Percentiles rank a stretch among this genome's conserved stretches.
Evolutionary conservation across 2,329 filamentous ascomycete genomes (phyloP).

Genomic region (Scytalidium sp.): DNA sequence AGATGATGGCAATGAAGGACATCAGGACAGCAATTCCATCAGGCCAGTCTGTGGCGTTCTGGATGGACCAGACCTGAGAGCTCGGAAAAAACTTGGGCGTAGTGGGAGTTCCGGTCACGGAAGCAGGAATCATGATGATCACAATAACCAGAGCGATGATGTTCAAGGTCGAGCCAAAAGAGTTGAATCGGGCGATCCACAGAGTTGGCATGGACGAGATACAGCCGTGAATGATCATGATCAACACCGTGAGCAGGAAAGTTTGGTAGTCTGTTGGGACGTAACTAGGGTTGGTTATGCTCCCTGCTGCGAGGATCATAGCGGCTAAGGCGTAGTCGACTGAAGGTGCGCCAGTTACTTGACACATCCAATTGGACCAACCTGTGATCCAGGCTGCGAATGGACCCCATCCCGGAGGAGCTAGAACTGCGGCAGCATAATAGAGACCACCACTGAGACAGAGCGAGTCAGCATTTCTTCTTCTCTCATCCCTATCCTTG

Average conservation of each 20-base stretch:
- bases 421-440: constrained; percentile 70
- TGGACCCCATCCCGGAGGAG: constrained; percentile 62
- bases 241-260: constrained; percentile 62
- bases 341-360: constrained; percentile 63
- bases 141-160: constrained; percentile 63
- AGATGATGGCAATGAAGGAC: constrained; percentile 69
- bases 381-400: constrained; percentile 67
- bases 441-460: constrained; percentile 60
- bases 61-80: constrained; percentile 63
- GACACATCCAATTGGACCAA: constrained; percentile 69
- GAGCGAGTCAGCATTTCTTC: constrained; percentile 3
- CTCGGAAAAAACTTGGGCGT: constrained; percentile 56
- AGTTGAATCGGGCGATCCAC: constrained; percentile 70
- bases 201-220: constrained; percentile 70
- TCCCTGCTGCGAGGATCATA: constrained; percentile 69
- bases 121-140: constrained; percentile 65
- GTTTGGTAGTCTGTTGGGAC: constrained; percentile 63
- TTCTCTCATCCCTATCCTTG: not conserved
- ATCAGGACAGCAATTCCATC: constrained; percentile 66
- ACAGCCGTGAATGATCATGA: constrained; percentile 65
- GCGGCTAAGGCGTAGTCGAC: constrained; percentile 64
- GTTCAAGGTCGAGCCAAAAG: constrained; percentile 67
- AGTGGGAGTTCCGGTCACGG: constrained; percentile 39
- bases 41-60: constrained; percentile 64
- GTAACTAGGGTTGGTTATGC: constrained; percentile 66